Conservation (phyloP, 2,329 filamentous ascomycete species). For the Chaetothyriales sp. region DNA sequence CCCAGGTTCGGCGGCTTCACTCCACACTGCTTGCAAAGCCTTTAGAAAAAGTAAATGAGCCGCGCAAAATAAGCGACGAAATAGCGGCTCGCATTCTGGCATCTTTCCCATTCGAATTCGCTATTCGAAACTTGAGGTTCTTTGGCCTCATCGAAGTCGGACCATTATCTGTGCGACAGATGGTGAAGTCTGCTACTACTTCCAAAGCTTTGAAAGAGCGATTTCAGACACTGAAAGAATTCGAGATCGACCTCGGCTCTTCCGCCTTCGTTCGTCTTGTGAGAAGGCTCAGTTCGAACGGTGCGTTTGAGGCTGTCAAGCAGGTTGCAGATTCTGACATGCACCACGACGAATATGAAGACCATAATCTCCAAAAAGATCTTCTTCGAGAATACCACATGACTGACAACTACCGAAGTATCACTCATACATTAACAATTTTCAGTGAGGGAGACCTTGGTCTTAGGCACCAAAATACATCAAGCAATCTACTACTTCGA, state of each 20-base stretch:
- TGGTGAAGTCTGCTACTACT: constrained; percentile 52
- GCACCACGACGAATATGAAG: constrained; percentile 50
- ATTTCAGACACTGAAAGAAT: constrained; percentile 46
- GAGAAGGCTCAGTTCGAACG: constrained; percentile 46
- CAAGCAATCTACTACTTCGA: constrained; percentile 28
- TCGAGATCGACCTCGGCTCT: constrained; percentile 49
- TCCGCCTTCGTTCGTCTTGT: constrained; percentile 55
- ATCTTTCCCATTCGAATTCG: constrained; percentile 58
- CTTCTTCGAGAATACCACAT: constrained; percentile 41
- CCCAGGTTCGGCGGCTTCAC: constrained; percentile 8
- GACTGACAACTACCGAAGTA: constrained; percentile 37
- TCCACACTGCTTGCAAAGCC: neutral
- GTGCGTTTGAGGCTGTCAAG: constrained; percentile 40
- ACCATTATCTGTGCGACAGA: constrained; percentile 60
- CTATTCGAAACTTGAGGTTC: constrained; percentile 55
- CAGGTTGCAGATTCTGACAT: constrained; percentile 46
- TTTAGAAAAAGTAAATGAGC: neutral
- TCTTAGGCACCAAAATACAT: constrained; percentile 20
- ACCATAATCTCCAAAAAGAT: constrained; percentile 39
- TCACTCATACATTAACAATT: constrained; percentile 43
- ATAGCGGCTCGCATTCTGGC: constrained; percentile 75
- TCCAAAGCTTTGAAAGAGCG: constrained; percentile 43
- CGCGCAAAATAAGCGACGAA: constrained; percentile 45
- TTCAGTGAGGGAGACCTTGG: constrained; percentile 27
- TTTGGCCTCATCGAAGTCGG: constrained; percentile 62